Evolutionary conservation across 371 early-diverging fungal species (phyloP), one percentile per base, ranked within the genome.

Genomic region (Phascolomyces articulosus): DNA sequence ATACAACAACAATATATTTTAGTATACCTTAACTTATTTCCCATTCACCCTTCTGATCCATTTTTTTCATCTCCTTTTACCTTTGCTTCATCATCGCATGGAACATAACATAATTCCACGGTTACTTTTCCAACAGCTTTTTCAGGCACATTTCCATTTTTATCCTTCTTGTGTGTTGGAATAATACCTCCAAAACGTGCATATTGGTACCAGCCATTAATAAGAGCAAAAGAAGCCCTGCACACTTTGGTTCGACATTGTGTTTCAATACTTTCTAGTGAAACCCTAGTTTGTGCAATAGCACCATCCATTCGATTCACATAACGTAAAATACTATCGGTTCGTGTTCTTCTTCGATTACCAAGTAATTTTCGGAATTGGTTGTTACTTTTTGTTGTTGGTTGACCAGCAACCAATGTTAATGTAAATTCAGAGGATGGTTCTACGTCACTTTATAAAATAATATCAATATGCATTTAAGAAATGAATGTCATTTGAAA

Each of bases 41-140:
- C 16, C 16, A 7, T 44, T 44, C 65, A 21, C 9, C 34, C 1
- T 47, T 28, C 9, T 26, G 9, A 41, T 20, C 51, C 6, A 23
- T 15, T 53, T 11, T 10, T n/a, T 18, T 34, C 8, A n/a, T 59
- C 53, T 63, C 70, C 62, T 62, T 26, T 51, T 56, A 58, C n/a
- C n/a, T n/a, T n/a, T n/a, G n/a, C n/a, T n/a, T n/a, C n/a, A 63
- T 51, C 62, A 2, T 48, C 63, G 41, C 53, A 28, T 16, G 67
- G 66, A 29, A 71, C 66, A 20, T 71, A 51, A 55, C 77, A 67
- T 18, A 72, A 63, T 26, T 75, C 58, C 1, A 72, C 64, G 2
- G 69, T 66, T 6, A 80, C 40, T 34, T 78, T 80, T 3, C 80
- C 80, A 8, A 80, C 74, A 4, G 76, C 80, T 38, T 78, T 77